Percentiles rank a stretch among this genome's conserved stretches.
Evolutionary conservation across 2,329 filamentous ascomycete species (phyloP).

Genomic region (Ophiostoma novo-ulmi): DNA sequence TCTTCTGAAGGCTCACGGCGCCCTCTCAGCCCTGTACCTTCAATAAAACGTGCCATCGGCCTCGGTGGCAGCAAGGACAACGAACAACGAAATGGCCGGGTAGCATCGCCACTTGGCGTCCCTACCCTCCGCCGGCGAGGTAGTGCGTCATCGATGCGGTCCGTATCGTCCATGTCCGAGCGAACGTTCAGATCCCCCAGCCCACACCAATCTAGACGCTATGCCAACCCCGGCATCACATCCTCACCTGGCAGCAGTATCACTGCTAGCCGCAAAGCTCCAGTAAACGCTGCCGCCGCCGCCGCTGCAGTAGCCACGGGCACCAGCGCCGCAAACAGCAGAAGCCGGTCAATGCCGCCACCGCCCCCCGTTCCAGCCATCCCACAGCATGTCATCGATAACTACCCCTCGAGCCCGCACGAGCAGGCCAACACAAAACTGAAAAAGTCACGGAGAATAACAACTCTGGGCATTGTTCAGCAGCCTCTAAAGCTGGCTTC

Average conservation of each 20-base stretch:
- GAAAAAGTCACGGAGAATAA: slow-evolving; percentile 11
- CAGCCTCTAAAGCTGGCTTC: slow-evolving; percentile 49
- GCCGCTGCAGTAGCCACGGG: slow-evolving; percentile 18
- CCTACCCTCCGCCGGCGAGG: slow-evolving; percentile 55
- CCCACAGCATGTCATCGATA: slow-evolving; percentile 45
- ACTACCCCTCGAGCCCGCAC: not conserved
- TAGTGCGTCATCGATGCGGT: slow-evolving; percentile 65
- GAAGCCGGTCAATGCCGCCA: slow-evolving; percentile 56
- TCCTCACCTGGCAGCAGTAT: not conserved
- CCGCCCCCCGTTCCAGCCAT: slow-evolving; percentile 57
- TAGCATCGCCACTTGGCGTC: slow-evolving; percentile 19
- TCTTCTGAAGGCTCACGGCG: slow-evolving; percentile 52
- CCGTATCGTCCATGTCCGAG: slow-evolving; percentile 79
- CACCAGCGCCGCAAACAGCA: slow-evolving; percentile 20
- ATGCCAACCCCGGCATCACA: not conserved
- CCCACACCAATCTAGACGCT: slow-evolving; percentile 42
- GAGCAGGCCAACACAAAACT: not conserved
- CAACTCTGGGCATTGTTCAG: slow-evolving; percentile 23
- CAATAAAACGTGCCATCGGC: slow-evolving; percentile 20
- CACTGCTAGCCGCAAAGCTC: not conserved
- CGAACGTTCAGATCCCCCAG: slow-evolving; percentile 80
- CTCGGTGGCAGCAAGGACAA: slow-evolving; percentile 20
- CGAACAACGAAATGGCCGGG: slow-evolving; percentile 11
- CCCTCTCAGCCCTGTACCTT: slow-evolving; percentile 25
- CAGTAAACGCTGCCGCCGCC: slow-evolving; percentile 19